Evolutionary conservation across 2,329 filamentous ascomycete species (phyloP).

Genomic region (Aspergillus nomiae): DNA sequence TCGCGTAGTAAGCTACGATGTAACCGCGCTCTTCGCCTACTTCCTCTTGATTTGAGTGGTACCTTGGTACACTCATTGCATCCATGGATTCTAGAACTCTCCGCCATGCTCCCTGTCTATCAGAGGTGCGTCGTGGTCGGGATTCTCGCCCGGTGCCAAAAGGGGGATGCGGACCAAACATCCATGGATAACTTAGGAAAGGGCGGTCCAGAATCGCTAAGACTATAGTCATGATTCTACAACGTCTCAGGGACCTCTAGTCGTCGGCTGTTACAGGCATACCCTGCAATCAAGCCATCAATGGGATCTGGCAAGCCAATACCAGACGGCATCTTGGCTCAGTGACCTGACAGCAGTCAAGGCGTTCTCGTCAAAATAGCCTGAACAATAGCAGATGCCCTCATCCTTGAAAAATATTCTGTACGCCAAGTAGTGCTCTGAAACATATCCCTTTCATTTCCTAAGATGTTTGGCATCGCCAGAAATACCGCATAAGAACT

Average conservation of each 20-base stretch:
- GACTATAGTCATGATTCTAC: background rate
- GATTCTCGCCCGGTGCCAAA: background rate
- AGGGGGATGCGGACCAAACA: background rate
- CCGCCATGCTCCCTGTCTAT: background rate
- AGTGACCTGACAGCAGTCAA: background rate
- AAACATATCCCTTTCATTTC: no score
- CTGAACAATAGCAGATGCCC: no score
- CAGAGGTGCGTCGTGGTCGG: background rate
- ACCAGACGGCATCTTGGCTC: background rate
- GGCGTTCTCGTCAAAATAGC: fast-evolving
- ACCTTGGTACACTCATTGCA: background rate
- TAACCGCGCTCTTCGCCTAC: background rate
- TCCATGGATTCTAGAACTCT: background rate
- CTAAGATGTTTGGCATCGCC: no score
- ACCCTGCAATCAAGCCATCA: background rate
- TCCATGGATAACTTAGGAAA: no score
- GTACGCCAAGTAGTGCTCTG: no score
- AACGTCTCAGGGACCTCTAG: background rate
- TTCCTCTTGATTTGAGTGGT: fast-evolving
- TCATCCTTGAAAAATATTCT: no score
- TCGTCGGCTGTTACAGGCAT: background rate
- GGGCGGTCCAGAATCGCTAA: background rate
- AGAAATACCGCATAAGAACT: no score
- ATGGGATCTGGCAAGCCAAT: background rate
- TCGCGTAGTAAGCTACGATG: background rate